Percentiles rank a stretch among this genome's conserved stretches.
phyloP scores from a whole-genome alignment of 306 rosid genomes.

The Prunus persica region DNA sequence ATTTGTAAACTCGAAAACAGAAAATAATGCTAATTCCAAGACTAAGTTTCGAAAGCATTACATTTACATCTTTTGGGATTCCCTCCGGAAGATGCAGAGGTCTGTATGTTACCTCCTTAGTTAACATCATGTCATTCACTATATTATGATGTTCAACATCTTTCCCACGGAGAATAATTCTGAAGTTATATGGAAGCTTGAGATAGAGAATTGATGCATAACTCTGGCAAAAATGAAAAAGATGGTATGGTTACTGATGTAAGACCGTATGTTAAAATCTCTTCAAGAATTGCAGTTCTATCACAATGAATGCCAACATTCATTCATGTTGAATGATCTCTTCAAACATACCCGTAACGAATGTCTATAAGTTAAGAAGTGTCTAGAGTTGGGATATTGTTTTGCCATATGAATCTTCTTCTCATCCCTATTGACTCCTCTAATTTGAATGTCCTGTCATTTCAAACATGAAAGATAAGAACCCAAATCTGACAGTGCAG shows the following conservation, averaged over 20 bases:
- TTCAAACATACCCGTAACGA: conserved; percentile 61
- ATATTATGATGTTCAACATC: conserved; percentile 81
- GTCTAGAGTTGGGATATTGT: conserved; percentile 73
- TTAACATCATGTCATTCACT: conserved; percentile 87
- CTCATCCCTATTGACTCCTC: conserved; percentile 90
- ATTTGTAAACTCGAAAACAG: conserved; percentile 8
- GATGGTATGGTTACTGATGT: too few species aligned
- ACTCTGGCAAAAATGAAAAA: conserved; percentile 48
- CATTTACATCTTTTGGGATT: conserved; percentile 48
- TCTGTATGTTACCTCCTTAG: conserved; percentile 62
- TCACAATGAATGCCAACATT: background rate
- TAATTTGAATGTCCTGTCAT: conserved; percentile 82
- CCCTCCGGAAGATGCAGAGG: conserved; percentile 64
- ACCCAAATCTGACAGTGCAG: background rate
- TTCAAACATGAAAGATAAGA: conserved; percentile 1
- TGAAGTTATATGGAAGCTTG: conserved; percentile 72
- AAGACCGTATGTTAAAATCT: background rate
- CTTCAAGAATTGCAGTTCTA: background rate
- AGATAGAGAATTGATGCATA: conserved; percentile 87
- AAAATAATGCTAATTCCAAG: conserved; percentile 2
- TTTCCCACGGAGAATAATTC: conserved; percentile 78
- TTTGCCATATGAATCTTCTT: conserved; percentile 75
- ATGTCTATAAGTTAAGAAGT: conserved; percentile 82
- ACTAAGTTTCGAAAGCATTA: conserved; percentile 29
- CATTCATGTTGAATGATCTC: background rate